phyloP scores from a whole-genome alignment of 2,329 filamentous ascomycete species.

The Botrytis pseudocinerea region DNA sequence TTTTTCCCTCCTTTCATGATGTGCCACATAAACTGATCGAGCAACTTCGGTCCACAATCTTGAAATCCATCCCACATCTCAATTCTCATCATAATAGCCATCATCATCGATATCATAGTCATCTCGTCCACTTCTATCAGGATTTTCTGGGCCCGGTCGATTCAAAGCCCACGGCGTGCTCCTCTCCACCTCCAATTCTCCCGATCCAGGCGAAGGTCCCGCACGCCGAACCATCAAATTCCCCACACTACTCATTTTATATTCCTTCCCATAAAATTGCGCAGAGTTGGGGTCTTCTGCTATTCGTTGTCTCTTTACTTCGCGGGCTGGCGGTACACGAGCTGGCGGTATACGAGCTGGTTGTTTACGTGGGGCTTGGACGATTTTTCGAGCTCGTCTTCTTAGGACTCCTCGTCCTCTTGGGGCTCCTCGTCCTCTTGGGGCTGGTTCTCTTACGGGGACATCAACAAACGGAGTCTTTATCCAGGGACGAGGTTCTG shows the following conservation, averaged over 20 bases:
- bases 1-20: background rate
- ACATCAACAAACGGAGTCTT: background rate
- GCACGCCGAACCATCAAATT: background rate
- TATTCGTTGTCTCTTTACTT: background rate
- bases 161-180: slow-evolving; percentile 3
- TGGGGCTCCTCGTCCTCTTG: too few relatives aligned
- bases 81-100: background rate
- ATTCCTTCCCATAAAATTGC: background rate
- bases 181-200: background rate
- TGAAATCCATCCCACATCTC: background rate
- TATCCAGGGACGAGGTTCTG: background rate
- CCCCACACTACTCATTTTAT: background rate
- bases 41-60: background rate
- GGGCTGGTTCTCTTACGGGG: too few relatives aligned
- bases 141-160: background rate
- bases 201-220: background rate
- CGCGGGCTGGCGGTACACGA: background rate
- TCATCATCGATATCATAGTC: background rate
- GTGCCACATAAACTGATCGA: background rate
- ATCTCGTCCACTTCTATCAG: background rate
- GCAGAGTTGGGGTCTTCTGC: background rate
- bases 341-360: background rate
- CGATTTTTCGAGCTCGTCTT: background rate
- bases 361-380: too few relatives aligned
- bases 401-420: too few relatives aligned